phyloP scores from a whole-genome alignment of 2,329 filamentous ascomycete genomes.

The Neophaeococcomyces aloes region DNA sequence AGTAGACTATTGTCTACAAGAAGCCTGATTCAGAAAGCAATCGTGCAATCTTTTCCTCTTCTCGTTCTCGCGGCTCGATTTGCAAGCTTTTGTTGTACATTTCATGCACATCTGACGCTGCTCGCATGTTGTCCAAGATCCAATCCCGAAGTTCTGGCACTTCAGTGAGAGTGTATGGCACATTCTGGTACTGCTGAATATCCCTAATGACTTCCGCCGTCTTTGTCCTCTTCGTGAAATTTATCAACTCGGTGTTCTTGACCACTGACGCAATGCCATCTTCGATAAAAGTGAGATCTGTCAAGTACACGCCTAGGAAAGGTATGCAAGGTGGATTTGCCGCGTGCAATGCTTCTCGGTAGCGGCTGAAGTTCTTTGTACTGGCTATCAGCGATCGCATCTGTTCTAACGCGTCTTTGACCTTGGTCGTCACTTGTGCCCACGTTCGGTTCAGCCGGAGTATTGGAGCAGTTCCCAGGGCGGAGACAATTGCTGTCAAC shows the following conservation, averaged over 20 bases:
- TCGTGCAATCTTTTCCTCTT: conserved; percentile 99
- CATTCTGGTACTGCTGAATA: conserved; percentile 97
- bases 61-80: conserved; percentile 87
- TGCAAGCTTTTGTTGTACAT: conserved; percentile 97
- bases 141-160: conserved; percentile 93
- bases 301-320: conserved; percentile 95
- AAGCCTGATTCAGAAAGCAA: conserved; percentile 40
- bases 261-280: conserved; percentile 93
- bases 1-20: conserved; percentile 25
- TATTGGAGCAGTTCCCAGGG: conserved; percentile 86
- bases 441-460: conserved; percentile 88
- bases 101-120: conserved; percentile 90
- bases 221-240: conserved; percentile 96
- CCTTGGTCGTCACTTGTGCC: conserved; percentile 82
- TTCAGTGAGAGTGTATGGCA: conserved; percentile 82
- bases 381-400: conserved; percentile 95
- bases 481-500: conserved; percentile 93
- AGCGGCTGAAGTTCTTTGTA: conserved; percentile 96
- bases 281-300: conserved; percentile 95
- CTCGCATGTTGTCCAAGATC: conserved; percentile 91
- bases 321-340: conserved; percentile 96
- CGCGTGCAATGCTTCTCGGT: conserved; percentile 81
- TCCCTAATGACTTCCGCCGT: conserved; percentile 97
- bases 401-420: conserved; percentile 66
- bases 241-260: conserved; percentile 94